phyloP scores from a whole-genome alignment of 2,329 filamentous ascomycete species.

The Pseudogymnoascus sp. region DNA sequence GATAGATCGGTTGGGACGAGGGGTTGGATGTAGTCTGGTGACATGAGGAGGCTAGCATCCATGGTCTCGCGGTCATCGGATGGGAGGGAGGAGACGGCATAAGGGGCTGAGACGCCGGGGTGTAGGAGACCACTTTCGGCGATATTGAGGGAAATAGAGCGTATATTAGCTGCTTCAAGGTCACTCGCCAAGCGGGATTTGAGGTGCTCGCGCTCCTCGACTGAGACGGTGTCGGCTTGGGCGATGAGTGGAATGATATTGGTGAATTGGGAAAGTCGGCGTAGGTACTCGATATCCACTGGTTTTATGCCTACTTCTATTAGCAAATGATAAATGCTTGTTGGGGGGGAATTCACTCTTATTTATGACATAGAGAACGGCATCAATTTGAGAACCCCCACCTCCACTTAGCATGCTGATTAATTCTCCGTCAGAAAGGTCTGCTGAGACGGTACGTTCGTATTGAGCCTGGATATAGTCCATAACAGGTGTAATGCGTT shows the following conservation, averaged over 20 bases:
- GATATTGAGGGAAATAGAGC: constrained; percentile 58
- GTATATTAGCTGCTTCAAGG: constrained; percentile 50
- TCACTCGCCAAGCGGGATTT: constrained; percentile 54
- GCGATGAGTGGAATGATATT: constrained; percentile 81
- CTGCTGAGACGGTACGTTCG: constrained; percentile 51
- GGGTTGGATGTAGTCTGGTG: constrained; percentile 78
- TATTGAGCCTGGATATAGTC: constrained; percentile 69
- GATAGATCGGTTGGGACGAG: constrained; percentile 72
- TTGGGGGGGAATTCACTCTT: constrained; percentile 46
- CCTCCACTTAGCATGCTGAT: constrained; percentile 71
- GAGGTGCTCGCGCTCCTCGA: constrained; percentile 47
- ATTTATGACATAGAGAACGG: constrained; percentile 73
- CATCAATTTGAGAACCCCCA: constrained; percentile 77
- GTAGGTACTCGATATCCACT: constrained; percentile 65
- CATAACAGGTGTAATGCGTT: constrained; percentile 52
- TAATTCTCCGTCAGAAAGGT: constrained; percentile 66
- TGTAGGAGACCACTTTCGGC: constrained; percentile 25
- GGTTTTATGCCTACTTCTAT: constrained; percentile 40
- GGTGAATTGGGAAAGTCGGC: constrained; percentile 61
- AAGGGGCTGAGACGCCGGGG: constrained; percentile 39
- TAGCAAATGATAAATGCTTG: neutral
- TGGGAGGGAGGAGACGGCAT: constrained; percentile 69
- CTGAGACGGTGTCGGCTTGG: constrained; percentile 62
- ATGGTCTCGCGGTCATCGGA: constrained; percentile 71
- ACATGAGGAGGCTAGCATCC: constrained; percentile 92